A percentile compares a stretch with the other conserved stretches of the same genome.
phyloP scores from a whole-genome alignment of 352 stramenopile species.

The Peronospora destructor region DNA sequence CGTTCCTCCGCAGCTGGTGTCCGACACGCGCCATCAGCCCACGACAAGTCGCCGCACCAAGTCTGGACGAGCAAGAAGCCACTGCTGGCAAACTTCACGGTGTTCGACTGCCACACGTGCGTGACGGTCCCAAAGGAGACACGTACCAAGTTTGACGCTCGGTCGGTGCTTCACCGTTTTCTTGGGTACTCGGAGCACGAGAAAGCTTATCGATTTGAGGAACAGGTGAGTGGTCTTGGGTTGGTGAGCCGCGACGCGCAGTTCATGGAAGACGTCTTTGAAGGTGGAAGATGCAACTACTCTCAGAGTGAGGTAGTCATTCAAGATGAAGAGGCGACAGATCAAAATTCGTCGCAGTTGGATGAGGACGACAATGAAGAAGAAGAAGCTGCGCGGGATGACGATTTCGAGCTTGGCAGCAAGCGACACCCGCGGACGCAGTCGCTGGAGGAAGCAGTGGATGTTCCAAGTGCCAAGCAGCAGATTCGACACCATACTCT shows the following conservation, averaged over 20 bases:
- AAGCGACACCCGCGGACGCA: constrained; percentile 7
- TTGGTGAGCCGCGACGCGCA: too few relatives aligned
- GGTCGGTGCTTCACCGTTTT: constrained; percentile 1
- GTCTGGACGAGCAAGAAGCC: neutral
- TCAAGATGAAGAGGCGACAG: neutral
- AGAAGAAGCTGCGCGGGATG: too few relatives aligned
- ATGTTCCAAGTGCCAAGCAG: neutral
- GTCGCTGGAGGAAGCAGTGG: constrained; percentile 5
- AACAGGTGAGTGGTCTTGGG: too few relatives aligned
- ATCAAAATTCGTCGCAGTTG: too few relatives aligned
- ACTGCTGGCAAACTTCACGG: neutral
- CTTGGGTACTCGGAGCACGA: constrained; percentile 6
- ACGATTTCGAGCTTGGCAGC: constrained; percentile 2
- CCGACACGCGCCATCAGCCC: neutral
- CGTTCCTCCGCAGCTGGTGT: constrained; percentile 3
- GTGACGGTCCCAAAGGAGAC: neutral
- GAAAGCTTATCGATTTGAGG: too few relatives aligned
- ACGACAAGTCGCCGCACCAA: neutral
- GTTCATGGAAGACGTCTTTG: neutral
- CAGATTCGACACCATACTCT: neutral
- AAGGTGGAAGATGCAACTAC: neutral
- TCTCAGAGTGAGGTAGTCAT: neutral
- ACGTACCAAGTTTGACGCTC: constrained; percentile 1
- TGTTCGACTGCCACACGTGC: constrained; percentile 2
- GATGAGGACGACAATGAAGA: too few relatives aligned